Evolutionary conservation across 805 yeast genomes (phyloP).

Genomic region (Wickerhamomyces queroliae): DNA sequence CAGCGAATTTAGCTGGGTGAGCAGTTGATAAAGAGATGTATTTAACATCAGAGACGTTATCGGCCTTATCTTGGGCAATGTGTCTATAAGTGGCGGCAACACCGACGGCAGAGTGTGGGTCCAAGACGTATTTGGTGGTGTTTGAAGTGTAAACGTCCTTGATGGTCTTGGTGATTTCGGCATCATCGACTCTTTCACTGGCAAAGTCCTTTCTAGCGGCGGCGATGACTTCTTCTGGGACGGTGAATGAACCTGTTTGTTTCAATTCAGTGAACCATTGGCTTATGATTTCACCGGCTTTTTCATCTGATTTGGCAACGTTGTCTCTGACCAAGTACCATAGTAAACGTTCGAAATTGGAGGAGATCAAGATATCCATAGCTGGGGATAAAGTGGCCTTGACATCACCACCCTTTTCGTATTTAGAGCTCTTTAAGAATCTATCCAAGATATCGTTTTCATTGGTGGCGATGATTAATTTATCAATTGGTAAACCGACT

Average conservation of each 20-base stretch:
- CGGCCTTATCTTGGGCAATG: slow-evolving; percentile 41
- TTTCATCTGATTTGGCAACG: slow-evolving; percentile 45
- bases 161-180: slow-evolving; percentile 76
- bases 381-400: slow-evolving; percentile 95
- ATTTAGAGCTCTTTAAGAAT: slow-evolving; percentile 80
- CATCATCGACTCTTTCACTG: slow-evolving; percentile 75
- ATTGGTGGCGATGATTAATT: slow-evolving; percentile 90
- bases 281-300: slow-evolving; percentile 70
- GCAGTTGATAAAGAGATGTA: slow-evolving; percentile 89
- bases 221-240: slow-evolving; percentile 54
- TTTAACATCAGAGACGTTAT: slow-evolving; percentile 32
- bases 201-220: slow-evolving; percentile 67
- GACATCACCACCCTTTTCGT: slow-evolving; percentile 71
- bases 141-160: slow-evolving; percentile 56
- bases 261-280: slow-evolving; percentile 79
- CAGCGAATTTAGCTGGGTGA: slow-evolving; percentile 98
- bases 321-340: slow-evolving; percentile 89
- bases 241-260: slow-evolving; percentile 68
- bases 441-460: slow-evolving; percentile 93
- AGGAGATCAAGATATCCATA: slow-evolving; percentile 94
- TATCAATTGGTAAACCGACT: slow-evolving; percentile 91
- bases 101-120: slow-evolving; percentile 97
- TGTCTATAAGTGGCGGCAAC: slow-evolving; percentile 68
- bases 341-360: slow-evolving; percentile 92
- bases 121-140: slow-evolving; percentile 69